phyloP scores from a whole-genome alignment of 1,284 basidiomycete species.

The Ceratobasidium sp. region DNA sequence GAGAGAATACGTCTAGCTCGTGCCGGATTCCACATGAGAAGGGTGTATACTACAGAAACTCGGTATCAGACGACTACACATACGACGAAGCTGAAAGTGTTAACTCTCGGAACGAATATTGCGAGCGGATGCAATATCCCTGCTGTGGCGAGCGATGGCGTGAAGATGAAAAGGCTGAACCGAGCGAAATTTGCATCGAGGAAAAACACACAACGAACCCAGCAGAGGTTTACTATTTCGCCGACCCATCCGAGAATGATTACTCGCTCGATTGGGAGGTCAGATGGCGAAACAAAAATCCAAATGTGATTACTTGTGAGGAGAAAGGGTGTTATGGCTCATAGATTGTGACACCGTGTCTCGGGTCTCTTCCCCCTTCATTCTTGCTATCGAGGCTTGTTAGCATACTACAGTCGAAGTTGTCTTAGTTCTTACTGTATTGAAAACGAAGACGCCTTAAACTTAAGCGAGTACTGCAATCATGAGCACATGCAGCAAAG shows the following conservation, averaged over 20 bases:
- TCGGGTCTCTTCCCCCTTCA: too few species aligned
- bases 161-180: background rate
- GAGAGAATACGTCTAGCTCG: too few species aligned
- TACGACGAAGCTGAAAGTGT: background rate
- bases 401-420: too few species aligned
- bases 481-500: too few species aligned
- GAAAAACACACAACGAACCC: background rate
- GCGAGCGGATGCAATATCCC: constrained; percentile 1
- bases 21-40: background rate
- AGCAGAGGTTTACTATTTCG: background rate
- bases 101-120: background rate
- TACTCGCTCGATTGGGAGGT: background rate
- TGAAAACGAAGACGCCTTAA: too few species aligned
- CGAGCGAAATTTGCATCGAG: background rate
- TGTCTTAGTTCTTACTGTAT: too few species aligned
- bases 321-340: background rate
- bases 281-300: background rate
- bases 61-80: background rate
- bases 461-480: too few species aligned
- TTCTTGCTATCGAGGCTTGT: too few species aligned
- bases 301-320: background rate
- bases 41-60: background rate
- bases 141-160: background rate
- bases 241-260: background rate
- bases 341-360: too few species aligned